Evolutionary conservation across 768 basidiomycete genomes (phyloP).

Genomic region (Heimioporus sp.): DNA sequence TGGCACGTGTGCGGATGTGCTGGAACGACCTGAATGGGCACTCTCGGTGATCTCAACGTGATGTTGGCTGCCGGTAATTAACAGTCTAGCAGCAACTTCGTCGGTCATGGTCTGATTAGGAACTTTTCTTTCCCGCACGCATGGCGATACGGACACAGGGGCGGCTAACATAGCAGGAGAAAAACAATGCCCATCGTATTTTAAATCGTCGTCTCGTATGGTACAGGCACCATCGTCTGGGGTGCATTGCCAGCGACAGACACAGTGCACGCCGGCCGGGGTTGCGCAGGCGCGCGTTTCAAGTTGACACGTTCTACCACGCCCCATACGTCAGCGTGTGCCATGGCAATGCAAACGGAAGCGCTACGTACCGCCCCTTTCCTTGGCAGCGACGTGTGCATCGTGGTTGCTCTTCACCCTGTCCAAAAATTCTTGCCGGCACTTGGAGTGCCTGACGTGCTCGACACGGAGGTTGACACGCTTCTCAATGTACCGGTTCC

Average conservation of each 20-base stretch:
- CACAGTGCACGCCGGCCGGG: slow-evolving; percentile 78
- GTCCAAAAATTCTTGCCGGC: slow-evolving; percentile 96
- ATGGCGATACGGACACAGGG: not conserved
- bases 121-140: too few species aligned
- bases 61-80: too few species aligned
- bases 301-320: slow-evolving; percentile 70
- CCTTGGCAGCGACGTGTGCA: slow-evolving; percentile 82
- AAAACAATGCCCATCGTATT: slow-evolving; percentile 21
- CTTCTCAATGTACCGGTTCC: slow-evolving; percentile 99
- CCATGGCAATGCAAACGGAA: not conserved
- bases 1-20: too few species aligned
- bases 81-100: too few species aligned
- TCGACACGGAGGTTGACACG: slow-evolving; percentile 97
- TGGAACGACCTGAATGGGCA: too few species aligned
- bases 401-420: slow-evolving; percentile 91
- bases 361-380: slow-evolving; percentile 70
- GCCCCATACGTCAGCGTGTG: not conserved
- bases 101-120: too few species aligned
- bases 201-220: slow-evolving; percentile 97
- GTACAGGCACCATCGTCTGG: slow-evolving; percentile 89
- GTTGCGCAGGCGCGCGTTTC: slow-evolving; percentile 82
- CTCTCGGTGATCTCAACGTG: too few species aligned
- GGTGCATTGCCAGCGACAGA: slow-evolving; percentile 73
- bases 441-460: slow-evolving; percentile 95
- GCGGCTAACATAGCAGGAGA: slow-evolving; percentile 16